These are phyloP conservation scores for Emergomyces orientalis DNA, from an alignment of 2,329 filamentous ascomycete species.

Conservation along the genomic window DNA sequence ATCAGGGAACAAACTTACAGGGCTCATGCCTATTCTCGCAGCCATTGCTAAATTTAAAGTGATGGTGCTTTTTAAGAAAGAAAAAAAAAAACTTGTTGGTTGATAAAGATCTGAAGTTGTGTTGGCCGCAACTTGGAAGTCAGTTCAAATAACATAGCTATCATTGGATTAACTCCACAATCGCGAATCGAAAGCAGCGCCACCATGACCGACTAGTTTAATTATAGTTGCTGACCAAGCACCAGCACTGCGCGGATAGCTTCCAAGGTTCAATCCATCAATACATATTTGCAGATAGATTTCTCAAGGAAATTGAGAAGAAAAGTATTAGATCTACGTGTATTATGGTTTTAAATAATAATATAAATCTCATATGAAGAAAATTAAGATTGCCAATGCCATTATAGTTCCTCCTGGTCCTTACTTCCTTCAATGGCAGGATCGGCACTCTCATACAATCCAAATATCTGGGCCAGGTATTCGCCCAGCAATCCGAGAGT, in stretches of 20 bases:
- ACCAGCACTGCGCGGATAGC: too few species aligned
- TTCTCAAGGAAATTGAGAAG: not conserved
- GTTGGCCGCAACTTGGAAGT: not conserved
- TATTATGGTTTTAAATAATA: not conserved
- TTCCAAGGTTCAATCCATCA: not conserved
- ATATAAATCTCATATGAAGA: not conserved
- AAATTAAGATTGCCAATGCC: not conserved
- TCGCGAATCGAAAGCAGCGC: not conserved
- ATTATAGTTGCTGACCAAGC: too few species aligned
- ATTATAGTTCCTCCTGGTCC: not conserved
- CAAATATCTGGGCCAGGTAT: conserved; percentile 33
- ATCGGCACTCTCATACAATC: not conserved
- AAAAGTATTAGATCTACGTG: not conserved
- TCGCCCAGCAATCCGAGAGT: conserved; percentile 47
- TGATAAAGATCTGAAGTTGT: not conserved
- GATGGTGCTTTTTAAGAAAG: not conserved
- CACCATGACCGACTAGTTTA: not conserved
- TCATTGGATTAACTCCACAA: not conserved
- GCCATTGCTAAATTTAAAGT: not conserved
- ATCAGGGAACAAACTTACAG: not conserved
- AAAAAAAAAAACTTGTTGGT: not conserved
- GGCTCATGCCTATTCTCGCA: not conserved
- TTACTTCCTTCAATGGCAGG: not conserved
- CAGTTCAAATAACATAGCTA: not conserved
- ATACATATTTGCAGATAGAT: not conserved